Evolutionary conservation across 2,329 filamentous ascomycete genomes (phyloP).

Genomic region (Niveomyces coronatus): DNA sequence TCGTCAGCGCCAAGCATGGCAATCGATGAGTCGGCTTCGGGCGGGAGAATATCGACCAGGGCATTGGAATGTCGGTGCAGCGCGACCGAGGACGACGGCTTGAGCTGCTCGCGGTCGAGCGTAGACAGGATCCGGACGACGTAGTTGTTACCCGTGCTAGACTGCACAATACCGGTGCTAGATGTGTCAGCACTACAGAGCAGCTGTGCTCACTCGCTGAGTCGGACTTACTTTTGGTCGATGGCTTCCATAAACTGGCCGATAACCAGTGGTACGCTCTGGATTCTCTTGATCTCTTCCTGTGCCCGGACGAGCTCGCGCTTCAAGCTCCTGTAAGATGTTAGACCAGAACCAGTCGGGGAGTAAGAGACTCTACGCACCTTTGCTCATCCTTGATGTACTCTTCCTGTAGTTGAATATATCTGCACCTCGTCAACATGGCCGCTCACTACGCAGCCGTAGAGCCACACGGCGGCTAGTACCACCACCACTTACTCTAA

Average conservation of each 20-base stretch:
- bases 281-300: slow-evolving; percentile 98
- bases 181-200: slow-evolving; percentile 6
- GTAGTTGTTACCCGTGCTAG: slow-evolving; percentile 96
- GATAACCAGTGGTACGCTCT: slow-evolving; percentile 95
- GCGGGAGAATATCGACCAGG: slow-evolving; percentile 95
- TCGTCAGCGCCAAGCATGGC: slow-evolving; percentile 95
- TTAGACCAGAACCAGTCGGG: not conserved
- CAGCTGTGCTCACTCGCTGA: slow-evolving; percentile 12
- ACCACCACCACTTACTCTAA: slow-evolving; percentile 69
- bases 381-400: slow-evolving; percentile 99
- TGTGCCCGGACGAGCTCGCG: slow-evolving; percentile 93
- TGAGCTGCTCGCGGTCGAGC: slow-evolving; percentile 94
- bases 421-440: slow-evolving; percentile 37
- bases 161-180: slow-evolving; percentile 96
- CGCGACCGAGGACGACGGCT: slow-evolving; percentile 94
- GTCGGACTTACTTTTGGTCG: slow-evolving; percentile 74
- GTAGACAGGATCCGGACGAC: slow-evolving; percentile 97
- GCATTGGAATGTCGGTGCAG: slow-evolving; percentile 98
- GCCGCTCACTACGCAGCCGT: slow-evolving; percentile 1
- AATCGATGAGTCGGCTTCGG: slow-evolving; percentile 96
- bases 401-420: slow-evolving; percentile 96
- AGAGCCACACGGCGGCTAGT: not conserved
- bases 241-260: slow-evolving; percentile 99
- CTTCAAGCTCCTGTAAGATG: slow-evolving; percentile 67
- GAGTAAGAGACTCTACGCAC: slow-evolving; percentile 28